Percentiles rank a stretch among this genome's conserved stretches.
Conservation (phyloP, 2,329 filamentous ascomycete genomes). For the Paecilomyces sp. region DNA sequence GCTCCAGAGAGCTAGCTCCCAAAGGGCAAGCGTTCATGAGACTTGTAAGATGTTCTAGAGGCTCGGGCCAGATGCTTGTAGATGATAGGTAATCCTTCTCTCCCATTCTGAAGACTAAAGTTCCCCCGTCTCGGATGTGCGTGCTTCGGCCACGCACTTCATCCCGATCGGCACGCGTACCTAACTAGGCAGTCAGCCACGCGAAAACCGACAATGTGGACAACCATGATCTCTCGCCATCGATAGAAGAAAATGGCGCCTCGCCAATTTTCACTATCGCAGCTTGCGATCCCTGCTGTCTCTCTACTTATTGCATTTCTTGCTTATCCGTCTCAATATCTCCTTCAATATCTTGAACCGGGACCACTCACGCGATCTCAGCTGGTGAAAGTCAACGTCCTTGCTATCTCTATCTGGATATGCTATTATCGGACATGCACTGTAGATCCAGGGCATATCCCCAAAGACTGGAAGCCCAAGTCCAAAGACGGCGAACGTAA, state of each 20-base stretch:
- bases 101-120: neutral
- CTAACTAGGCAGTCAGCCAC: neutral
- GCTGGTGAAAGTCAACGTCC: constrained; percentile 47
- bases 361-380: constrained; percentile 44
- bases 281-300: constrained; percentile 48
- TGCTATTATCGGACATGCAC: constrained; percentile 54
- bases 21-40: neutral
- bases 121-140: neutral
- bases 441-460: constrained; percentile 51
- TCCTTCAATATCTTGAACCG: constrained; percentile 50
- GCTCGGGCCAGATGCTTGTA: neutral
- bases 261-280: constrained; percentile 22
- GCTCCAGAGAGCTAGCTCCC: neutral
- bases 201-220: neutral
- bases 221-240: neutral
- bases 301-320: constrained; percentile 51
- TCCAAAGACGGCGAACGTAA: constrained; percentile 8
- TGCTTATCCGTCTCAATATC: constrained; percentile 52
- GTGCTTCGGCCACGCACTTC: neutral
- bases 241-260: constrained; percentile 10
- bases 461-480: constrained; percentile 31
- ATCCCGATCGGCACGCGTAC: neutral
- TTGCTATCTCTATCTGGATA: constrained; percentile 50
- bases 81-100: neutral
- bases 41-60: neutral